These are phyloP conservation scores for Hansenula anomala DNA, from an alignment of 1,139 yeast species.

Conservation along the genomic window DNA sequence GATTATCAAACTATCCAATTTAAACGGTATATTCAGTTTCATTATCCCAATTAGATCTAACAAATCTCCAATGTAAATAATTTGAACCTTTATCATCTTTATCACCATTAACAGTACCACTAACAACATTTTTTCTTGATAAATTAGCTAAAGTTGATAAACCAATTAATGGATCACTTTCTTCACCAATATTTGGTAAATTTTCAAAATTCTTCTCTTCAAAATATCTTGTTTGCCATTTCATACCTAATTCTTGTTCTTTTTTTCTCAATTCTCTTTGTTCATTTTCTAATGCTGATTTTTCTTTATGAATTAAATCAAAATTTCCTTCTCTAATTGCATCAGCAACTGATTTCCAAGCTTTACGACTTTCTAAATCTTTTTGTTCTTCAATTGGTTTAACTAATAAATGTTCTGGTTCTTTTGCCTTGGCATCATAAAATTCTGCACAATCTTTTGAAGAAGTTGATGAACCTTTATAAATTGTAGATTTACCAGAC, in stretches of 20 bases:
- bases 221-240: conserved; percentile 83
- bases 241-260: conserved; percentile 56
- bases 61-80: conserved; percentile 67
- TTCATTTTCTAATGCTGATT: conserved; percentile 70
- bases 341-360: conserved; percentile 86
- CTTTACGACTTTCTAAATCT: conserved; percentile 71
- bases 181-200: conserved; percentile 18
- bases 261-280: conserved; percentile 77
- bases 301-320: conserved; percentile 68
- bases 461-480: conserved; percentile 23
- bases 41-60: conserved; percentile 46
- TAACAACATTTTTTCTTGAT: conserved; percentile 60
- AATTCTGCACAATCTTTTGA: conserved; percentile 44
- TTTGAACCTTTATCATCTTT: conserved; percentile 42
- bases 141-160: conserved; percentile 52
- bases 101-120: conserved; percentile 54
- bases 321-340: conserved; percentile 74
- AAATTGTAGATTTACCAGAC: conserved; percentile 66
- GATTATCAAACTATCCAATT: not conserved
- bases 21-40: conserved; percentile 48
- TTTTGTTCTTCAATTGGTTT: conserved; percentile 78
- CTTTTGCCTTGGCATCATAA: conserved; percentile 57
- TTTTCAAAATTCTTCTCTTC: conserved; percentile 43
- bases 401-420: conserved; percentile 57
- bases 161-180: conserved; percentile 41